Evolutionary conservation across 768 basidiomycete species (phyloP).

Genomic region (Auriculariales sp.): DNA sequence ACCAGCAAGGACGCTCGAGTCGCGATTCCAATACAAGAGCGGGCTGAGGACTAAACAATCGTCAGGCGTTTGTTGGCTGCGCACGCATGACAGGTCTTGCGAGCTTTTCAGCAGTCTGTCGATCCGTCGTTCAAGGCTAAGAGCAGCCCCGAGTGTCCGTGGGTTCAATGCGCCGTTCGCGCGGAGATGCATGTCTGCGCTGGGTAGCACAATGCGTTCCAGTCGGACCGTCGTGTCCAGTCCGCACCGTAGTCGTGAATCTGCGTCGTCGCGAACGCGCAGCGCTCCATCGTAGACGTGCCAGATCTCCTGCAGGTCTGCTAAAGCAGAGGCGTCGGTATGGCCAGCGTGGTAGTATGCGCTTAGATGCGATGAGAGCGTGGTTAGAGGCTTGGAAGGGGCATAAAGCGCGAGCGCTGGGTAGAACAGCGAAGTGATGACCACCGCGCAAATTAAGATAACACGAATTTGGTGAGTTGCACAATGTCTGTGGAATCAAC

Average conservation of each 20-base stretch:
- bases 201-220: slow-evolving; percentile 62
- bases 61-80: slow-evolving; percentile 39
- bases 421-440: slow-evolving; percentile 80
- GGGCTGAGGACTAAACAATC: slow-evolving; percentile 65
- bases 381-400: slow-evolving; percentile 44
- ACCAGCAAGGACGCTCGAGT: slow-evolving; percentile 33
- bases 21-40: slow-evolving; percentile 58
- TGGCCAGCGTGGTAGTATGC: no score
- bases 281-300: slow-evolving; percentile 40
- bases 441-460: slow-evolving; percentile 74
- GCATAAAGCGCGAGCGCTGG: slow-evolving; percentile 80
- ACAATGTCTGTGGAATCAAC: slow-evolving; percentile 44
- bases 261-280: slow-evolving; percentile 52
- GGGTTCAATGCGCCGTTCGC: slow-evolving; percentile 43
- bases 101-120: slow-evolving; percentile 18
- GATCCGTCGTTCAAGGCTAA: slow-evolving; percentile 46
- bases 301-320: slow-evolving; percentile 61
- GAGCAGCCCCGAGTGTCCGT: slow-evolving; percentile 44
- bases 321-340: slow-evolving; percentile 30
- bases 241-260: slow-evolving; percentile 57
- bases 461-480: slow-evolving; percentile 83
- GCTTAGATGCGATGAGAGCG: slow-evolving; percentile 30
- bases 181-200: slow-evolving; percentile 21
- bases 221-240: slow-evolving; percentile 56
- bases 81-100: slow-evolving; percentile 19